These are phyloP conservation scores for Phaffomyces opuntiae DNA, from an alignment of 805 yeast genomes.

Conservation along the genomic window DNA sequence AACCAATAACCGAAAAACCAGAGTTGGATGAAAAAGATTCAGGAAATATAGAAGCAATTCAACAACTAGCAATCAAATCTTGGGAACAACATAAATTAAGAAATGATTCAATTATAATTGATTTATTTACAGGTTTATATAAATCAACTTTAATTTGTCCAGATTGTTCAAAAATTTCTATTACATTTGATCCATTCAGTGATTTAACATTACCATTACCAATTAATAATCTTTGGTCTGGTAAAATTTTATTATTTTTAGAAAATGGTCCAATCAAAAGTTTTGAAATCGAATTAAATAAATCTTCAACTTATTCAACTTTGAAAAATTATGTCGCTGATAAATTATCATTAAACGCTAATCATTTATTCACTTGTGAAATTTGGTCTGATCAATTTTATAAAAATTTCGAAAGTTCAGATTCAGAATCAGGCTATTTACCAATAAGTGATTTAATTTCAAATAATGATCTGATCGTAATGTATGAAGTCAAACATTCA, in stretches of 20 bases:
- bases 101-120: constrained; percentile 79
- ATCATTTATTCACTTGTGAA: constrained; percentile 45
- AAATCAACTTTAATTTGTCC: constrained; percentile 90
- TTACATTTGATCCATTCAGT: constrained; percentile 91
- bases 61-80: constrained; percentile 60
- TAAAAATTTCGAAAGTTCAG: constrained; percentile 59
- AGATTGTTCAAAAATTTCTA: constrained; percentile 65
- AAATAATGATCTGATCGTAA: constrained; percentile 53
- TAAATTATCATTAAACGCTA: constrained; percentile 32
- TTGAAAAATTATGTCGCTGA: constrained; percentile 54
- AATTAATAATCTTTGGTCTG: constrained; percentile 63
- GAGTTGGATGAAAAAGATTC: constrained; percentile 62
- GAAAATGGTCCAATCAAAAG: constrained; percentile 40
- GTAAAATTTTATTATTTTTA: constrained; percentile 57
- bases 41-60: constrained; percentile 44
- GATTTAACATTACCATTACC: constrained; percentile 90
- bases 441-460: constrained; percentile 65
- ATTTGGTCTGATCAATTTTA: constrained; percentile 64
- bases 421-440: constrained; percentile 41
- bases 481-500: constrained; percentile 45
- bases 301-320: constrained; percentile 56
- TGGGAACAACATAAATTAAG: constrained; percentile 77
- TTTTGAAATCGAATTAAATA: constrained; percentile 68
- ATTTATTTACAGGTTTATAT: constrained; percentile 84
- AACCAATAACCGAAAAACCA: constrained; percentile 87